Evolutionary conservation across 1,139 yeast species (phyloP).

Genomic region (Yamadazyma diddensiae): DNA sequence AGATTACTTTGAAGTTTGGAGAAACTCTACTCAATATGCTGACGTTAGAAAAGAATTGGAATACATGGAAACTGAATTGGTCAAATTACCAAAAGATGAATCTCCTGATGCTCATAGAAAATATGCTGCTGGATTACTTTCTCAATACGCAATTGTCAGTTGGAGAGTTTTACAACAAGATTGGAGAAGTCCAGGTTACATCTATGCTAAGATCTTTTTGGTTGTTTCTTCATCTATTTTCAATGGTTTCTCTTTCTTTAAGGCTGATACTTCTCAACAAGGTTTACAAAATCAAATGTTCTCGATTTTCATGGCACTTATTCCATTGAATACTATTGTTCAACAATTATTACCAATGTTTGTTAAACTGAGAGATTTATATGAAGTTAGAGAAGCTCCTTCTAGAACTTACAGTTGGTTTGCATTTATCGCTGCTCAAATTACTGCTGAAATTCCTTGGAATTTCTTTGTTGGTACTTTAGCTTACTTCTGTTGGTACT

Average conservation of each 20-base stretch:
- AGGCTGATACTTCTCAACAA: slow-evolving; percentile 57
- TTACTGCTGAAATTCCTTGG: slow-evolving; percentile 36
- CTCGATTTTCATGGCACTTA: slow-evolving; percentile 64
- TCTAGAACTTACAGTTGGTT: slow-evolving; percentile 52
- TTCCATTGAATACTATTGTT: slow-evolving; percentile 58
- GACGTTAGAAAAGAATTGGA: slow-evolving; percentile 23
- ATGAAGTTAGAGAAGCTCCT: slow-evolving; percentile 90
- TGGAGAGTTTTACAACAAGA: slow-evolving; percentile 31
- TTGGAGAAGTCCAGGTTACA: slow-evolving; percentile 44
- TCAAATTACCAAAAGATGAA: slow-evolving; percentile 23
- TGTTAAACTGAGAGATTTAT: slow-evolving; percentile 70
- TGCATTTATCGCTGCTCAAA: slow-evolving; percentile 38
- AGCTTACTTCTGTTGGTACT: slow-evolving; percentile 39
- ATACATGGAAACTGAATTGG: slow-evolving; percentile 26
- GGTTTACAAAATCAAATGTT: slow-evolving; percentile 67
- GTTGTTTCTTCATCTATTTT: slow-evolving; percentile 39
- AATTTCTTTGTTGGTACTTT: slow-evolving; percentile 33
- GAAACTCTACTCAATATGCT: slow-evolving; percentile 25
- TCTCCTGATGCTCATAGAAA: slow-evolving; percentile 20
- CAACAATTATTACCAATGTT: slow-evolving; percentile 76
- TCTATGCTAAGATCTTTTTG: slow-evolving; percentile 39
- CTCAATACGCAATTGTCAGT: slow-evolving; percentile 24
- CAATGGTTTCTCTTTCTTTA: slow-evolving; percentile 52
- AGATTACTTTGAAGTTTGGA: slow-evolving; percentile 35
- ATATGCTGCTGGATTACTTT: slow-evolving; percentile 27